A percentile compares a stretch with the other conserved stretches of the same genome.
These are phyloP conservation scores for Cenchrus fungigraminus DNA, from an alignment of 176 grass and related monocot genomes.

Conservation along the genomic window DNA sequence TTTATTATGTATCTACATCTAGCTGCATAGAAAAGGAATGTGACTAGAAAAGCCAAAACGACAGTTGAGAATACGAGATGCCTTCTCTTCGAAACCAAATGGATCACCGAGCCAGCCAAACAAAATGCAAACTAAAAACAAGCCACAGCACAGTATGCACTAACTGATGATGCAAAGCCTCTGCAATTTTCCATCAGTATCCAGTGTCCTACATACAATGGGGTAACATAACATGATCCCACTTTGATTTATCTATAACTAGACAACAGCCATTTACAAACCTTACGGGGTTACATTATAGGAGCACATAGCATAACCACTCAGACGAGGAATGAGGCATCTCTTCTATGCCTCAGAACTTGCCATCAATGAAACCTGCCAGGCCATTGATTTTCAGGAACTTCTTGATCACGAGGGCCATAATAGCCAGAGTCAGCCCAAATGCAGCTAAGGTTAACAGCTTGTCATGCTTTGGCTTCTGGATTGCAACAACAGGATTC, in stretches of 20 bases:
- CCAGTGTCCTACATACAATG: constrained; percentile 47
- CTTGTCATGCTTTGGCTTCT: constrained; percentile 79
- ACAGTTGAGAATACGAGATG: too few relatives aligned
- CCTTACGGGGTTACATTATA: constrained; percentile 24
- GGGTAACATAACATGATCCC: constrained; percentile 15
- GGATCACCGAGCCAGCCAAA: background rate
- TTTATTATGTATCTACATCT: too few relatives aligned
- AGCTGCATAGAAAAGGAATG: too few relatives aligned
- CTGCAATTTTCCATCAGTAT: constrained; percentile 16
- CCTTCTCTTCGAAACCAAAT: background rate
- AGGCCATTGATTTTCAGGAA: constrained; percentile 73
- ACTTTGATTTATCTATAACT: constrained; percentile 36
- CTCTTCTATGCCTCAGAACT: constrained; percentile 53
- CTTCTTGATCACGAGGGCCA: constrained; percentile 90
- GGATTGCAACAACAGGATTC: constrained; percentile 39
- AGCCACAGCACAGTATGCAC: background rate
- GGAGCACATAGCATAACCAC: constrained; percentile 1
- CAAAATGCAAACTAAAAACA: background rate
- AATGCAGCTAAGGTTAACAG: constrained; percentile 79
- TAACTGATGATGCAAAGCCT: constrained; percentile 9
- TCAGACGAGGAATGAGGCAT: background rate
- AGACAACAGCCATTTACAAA: constrained; percentile 53
- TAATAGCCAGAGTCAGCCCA: constrained; percentile 81
- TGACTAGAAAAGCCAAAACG: too few relatives aligned
- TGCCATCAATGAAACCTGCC: constrained; percentile 74